Evolutionary conservation across 345 rosid genomes (phyloP), one percentile per base, ranked within the genome.

Genomic region (Salix suchowensis): DNA sequence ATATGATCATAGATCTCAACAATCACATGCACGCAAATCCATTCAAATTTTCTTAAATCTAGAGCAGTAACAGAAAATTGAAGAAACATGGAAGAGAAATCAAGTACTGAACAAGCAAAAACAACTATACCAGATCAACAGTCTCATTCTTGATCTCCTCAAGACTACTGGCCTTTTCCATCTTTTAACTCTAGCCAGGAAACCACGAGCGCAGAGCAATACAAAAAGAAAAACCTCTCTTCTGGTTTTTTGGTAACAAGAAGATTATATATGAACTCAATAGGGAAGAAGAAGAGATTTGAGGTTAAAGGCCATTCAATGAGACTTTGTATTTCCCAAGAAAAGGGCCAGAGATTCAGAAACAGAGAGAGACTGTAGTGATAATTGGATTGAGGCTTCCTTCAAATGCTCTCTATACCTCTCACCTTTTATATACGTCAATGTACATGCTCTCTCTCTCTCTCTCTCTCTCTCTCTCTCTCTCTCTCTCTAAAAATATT

Each of bases 111-210:
- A 16, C 2, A 42, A 16, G 40, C 1, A 34, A 16, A 50, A 13
- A 23, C 14, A 7, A 18, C 6, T 6, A 48, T 79, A 79, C 82
- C 72, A 79, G 77, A 70, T 79, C 82, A 74, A 79, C 78, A 28
- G 75, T 74, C 73, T 79, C 78, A 36, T 74, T 79, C 78, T 64
- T 79, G 78, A 79, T 79, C 66, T 79, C 82, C 6, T 79, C 82
- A 16, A 79, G 82, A 61, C 48, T 69, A 70, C 21, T 64, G 30
- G 74, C 34, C 70, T 74, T 79, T 4, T 74, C 74, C 82, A 79
- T 79, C 40, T 15, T 55, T 10, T 1, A 8, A 40, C 30, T 24
- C 32, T 40, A 23, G 19, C 19, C 28, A 2, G 1, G 5, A 55
- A 55, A 55, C 26, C 58, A 52, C 58, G 21, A 6, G 3, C 46